Percentiles rank a stretch among this genome's conserved stretches.
These are phyloP conservation scores for Punctularia strigosozonata DNA, from an alignment of 768 basidiomycete genomes.

Conservation along the genomic window DNA sequence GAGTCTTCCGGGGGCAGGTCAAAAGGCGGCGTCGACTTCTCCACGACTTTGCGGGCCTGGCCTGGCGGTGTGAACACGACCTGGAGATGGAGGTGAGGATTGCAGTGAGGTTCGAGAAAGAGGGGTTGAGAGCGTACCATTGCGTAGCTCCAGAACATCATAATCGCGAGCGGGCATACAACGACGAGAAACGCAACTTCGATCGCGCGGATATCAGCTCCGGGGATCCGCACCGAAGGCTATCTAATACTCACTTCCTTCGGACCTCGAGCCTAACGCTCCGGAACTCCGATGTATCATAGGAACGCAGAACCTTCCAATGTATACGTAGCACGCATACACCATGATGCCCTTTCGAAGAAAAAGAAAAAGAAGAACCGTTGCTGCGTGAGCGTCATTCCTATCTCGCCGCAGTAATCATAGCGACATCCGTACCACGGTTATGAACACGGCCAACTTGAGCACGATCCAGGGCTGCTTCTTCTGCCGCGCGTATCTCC, in stretches of 20 bases:
- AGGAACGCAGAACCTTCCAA: slow-evolving; percentile 56
- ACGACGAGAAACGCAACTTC: slow-evolving; percentile 58
- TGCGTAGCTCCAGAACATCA: slow-evolving; percentile 71
- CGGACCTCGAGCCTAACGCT: slow-evolving; percentile 33
- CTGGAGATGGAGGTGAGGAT: slow-evolving; percentile 22
- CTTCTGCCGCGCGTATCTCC: slow-evolving; percentile 25
- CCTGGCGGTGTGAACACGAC: slow-evolving; percentile 59
- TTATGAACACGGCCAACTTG: slow-evolving; percentile 55
- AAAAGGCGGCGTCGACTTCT: too few relatives aligned
- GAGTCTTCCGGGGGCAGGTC: too few relatives aligned
- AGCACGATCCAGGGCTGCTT: slow-evolving; percentile 61
- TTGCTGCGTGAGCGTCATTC: too few relatives aligned
- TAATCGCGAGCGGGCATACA: slow-evolving; percentile 50
- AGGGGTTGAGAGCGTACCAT: slow-evolving; percentile 33
- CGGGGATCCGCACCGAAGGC: not conserved
- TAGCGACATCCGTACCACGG: too few relatives aligned
- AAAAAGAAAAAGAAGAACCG: too few relatives aligned
- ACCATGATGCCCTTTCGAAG: slow-evolving; percentile 53
- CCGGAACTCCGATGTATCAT: slow-evolving; percentile 41
- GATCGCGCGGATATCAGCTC: not conserved
- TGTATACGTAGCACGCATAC: slow-evolving; percentile 71
- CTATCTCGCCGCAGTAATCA: too few relatives aligned
- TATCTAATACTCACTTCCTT: slow-evolving; percentile 51
- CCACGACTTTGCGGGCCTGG: too few relatives aligned
- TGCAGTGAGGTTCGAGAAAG: not conserved